Evolutionary conservation across 2,329 filamentous ascomycete genomes (phyloP).

Genomic region (Arthrinium puccinioides): DNA sequence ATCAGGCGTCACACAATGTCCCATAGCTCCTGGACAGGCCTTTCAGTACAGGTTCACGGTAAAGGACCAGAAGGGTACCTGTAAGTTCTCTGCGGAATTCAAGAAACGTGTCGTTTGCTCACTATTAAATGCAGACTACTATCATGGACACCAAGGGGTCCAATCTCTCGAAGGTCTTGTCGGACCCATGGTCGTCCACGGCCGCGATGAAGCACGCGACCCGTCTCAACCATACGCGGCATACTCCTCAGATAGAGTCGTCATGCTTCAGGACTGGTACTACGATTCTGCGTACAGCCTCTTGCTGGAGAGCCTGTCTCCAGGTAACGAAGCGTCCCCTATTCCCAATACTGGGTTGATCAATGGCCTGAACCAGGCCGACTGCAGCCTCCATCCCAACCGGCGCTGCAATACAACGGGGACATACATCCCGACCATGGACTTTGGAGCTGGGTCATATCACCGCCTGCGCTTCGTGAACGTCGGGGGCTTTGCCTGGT

Average conservation of each 20-base stretch:
- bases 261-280: conserved; percentile 66
- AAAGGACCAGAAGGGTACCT: conserved; percentile 33
- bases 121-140: conserved; percentile 22
- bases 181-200: conserved; percentile 56
- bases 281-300: conserved; percentile 42
- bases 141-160: conserved; percentile 45
- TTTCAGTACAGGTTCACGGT: conserved; percentile 65
- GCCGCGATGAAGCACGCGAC: conserved; percentile 44
- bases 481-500: conserved; percentile 62
- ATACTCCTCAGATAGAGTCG: conserved; percentile 49
- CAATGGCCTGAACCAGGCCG: conserved; percentile 32
- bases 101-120: conserved; percentile 9
- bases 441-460: conserved; percentile 43
- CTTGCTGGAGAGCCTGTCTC: conserved; percentile 28
- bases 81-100: conserved; percentile 15
- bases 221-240: too few relatives aligned
- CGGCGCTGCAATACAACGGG: conserved; percentile 37
- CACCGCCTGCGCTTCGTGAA: conserved; percentile 66
- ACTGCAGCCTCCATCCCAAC: conserved; percentile 28
- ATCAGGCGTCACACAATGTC: conserved; percentile 59
- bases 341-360: conserved; percentile 38
- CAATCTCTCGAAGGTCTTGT: conserved; percentile 62
- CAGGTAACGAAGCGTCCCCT: conserved; percentile 33
- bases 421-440: conserved; percentile 30
- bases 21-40: conserved; percentile 53